Percentiles rank a stretch among this genome's conserved stretches.
phyloP scores from a whole-genome alignment of 129 eudicot species.

The Glebionis coronaria region DNA sequence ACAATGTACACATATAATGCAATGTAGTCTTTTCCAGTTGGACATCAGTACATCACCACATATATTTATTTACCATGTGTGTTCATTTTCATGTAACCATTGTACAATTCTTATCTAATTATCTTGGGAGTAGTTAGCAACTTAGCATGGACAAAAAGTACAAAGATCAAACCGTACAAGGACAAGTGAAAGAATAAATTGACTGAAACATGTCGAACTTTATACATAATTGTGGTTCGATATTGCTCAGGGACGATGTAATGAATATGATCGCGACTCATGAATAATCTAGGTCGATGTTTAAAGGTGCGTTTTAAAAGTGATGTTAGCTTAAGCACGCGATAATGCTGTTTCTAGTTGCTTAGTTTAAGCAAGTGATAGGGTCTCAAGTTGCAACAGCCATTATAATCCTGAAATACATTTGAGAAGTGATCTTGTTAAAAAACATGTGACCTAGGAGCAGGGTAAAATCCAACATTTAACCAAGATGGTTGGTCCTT shows the following conservation, averaged over 20 bases:
- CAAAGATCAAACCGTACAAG: not conserved
- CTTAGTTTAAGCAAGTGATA: no score
- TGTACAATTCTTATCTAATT: no score
- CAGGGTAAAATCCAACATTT: constrained; percentile 11
- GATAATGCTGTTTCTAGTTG: no score
- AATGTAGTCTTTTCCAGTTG: not conserved
- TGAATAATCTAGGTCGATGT: not conserved
- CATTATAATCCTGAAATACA: not conserved
- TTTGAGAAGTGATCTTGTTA: not conserved
- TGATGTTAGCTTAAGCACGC: no score
- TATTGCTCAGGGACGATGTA: not conserved
- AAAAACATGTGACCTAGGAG: not conserved
- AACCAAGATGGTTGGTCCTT: constrained; percentile 7
- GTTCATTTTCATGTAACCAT: not conserved
- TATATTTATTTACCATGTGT: not conserved
- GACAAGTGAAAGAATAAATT: not conserved
- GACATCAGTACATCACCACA: not conserved
- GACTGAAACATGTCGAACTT: not conserved
- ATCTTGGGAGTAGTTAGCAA: no score
- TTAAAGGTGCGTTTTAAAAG: no score
- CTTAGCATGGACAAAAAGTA: not conserved
- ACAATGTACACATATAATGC: not conserved
- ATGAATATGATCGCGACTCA: not conserved
- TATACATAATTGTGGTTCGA: not conserved
- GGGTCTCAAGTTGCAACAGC: no score